A percentile compares a stretch with the other conserved stretches of the same genome.
Evolutionary conservation across 78 protist genomes (phyloP).

Genomic region (Tieghemostelium lacteum): DNA sequence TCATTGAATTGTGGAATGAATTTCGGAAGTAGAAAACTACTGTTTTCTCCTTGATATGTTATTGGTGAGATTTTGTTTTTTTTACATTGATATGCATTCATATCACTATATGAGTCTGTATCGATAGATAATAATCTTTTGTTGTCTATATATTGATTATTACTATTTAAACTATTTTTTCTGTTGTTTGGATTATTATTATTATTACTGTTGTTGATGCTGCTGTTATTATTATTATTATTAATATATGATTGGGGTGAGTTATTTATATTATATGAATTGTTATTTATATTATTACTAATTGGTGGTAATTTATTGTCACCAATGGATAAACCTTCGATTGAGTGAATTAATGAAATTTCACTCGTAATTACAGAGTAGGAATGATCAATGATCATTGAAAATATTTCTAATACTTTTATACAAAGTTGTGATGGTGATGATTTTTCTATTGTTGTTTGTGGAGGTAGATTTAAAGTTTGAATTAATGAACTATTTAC

Average conservation of each 20-base stretch:
- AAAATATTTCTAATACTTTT: conserved; percentile 17
- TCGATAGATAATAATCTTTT: too few relatives aligned
- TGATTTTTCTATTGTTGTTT: neutral
- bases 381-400: neutral
- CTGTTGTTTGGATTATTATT: too few relatives aligned
- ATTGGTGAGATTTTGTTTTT: too few relatives aligned
- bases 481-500: too few relatives aligned
- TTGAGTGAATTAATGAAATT: neutral
- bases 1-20: conserved; percentile 21
- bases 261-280: neutral
- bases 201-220: neutral
- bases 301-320: neutral
- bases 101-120: too few relatives aligned
- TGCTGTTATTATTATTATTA: too few relatives aligned
- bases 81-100: too few relatives aligned
- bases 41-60: too few relatives aligned
- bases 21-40: conserved; percentile 6
- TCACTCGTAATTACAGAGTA: conserved; percentile 7
- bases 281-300: neutral
- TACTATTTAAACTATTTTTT: too few relatives aligned
- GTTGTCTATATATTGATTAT: too few relatives aligned
- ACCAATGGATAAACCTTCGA: neutral
- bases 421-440: neutral
- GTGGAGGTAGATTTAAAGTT: too few relatives aligned
- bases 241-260: neutral